phyloP scores from a whole-genome alignment of 2,329 filamentous ascomycete species.

The Endocalyx cinctus region DNA sequence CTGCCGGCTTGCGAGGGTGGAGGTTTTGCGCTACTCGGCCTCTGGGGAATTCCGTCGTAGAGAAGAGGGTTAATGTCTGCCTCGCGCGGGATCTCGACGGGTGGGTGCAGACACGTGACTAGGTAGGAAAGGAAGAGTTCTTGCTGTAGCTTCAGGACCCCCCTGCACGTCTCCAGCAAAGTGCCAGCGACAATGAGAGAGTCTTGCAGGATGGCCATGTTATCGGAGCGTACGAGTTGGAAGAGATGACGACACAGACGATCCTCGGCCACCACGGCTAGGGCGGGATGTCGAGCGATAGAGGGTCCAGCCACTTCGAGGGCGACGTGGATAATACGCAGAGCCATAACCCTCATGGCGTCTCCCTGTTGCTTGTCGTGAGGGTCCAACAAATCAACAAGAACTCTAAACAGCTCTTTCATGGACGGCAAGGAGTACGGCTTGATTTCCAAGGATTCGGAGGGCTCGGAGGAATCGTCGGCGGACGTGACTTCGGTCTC shows the following conservation, averaged over 20 bases:
- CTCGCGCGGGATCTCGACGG: constrained; percentile 90
- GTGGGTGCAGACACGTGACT: constrained; percentile 87
- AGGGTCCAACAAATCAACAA: constrained; percentile 90
- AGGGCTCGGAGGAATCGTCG: constrained; percentile 16
- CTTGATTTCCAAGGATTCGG: constrained; percentile 54
- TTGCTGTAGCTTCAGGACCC: constrained; percentile 90
- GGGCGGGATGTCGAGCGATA: constrained; percentile 84
- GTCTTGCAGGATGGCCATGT: constrained; percentile 90
- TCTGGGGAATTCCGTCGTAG: constrained; percentile 89
- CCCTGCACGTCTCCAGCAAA: constrained; percentile 81
- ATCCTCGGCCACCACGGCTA: constrained; percentile 86
- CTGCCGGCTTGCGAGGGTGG: constrained; percentile 68
- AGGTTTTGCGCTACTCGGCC: constrained; percentile 81
- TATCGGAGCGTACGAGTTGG: constrained; percentile 92
- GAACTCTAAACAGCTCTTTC: constrained; percentile 84
- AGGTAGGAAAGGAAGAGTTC: constrained; percentile 94
- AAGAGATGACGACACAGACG: constrained; percentile 91
- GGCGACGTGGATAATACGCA: constrained; percentile 95
- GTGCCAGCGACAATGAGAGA: constrained; percentile 90
- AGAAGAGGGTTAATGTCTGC: constrained; percentile 84
- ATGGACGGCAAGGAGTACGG: constrained; percentile 95
- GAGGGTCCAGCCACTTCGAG: constrained; percentile 94
- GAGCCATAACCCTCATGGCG: constrained; percentile 92
- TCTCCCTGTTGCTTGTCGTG: constrained; percentile 91
- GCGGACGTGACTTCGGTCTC: constrained; percentile 18